These are phyloP conservation scores for Phaeophleospora eucalypticola DNA, from an alignment of 2,329 filamentous ascomycete genomes.

Conservation along the genomic window DNA sequence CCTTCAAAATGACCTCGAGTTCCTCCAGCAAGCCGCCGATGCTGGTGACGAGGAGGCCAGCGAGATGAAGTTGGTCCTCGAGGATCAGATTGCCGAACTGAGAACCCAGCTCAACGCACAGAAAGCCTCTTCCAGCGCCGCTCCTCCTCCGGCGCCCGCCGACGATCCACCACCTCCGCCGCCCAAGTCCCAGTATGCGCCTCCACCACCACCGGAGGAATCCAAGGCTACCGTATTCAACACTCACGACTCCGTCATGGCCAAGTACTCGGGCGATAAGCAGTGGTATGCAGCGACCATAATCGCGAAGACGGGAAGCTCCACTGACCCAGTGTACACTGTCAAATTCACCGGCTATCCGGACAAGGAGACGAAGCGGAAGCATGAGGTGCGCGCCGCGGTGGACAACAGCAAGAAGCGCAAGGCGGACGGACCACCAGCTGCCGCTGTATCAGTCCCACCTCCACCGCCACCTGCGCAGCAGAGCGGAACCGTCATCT, in stretches of 20 bases:
- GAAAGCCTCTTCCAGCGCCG: slow-evolving; percentile 32
- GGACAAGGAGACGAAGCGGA: slow-evolving; percentile 71
- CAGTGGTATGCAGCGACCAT: slow-evolving; percentile 89
- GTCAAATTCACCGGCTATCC: slow-evolving; percentile 91
- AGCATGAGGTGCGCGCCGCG: slow-evolving; percentile 78
- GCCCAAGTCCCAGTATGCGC: slow-evolving; percentile 56
- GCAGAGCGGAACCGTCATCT: slow-evolving; percentile 54
- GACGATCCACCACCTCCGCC: slow-evolving; percentile 23
- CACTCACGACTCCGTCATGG: slow-evolving; percentile 85
- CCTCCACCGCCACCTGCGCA: slow-evolving; percentile 39
- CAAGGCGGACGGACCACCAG: slow-evolving; percentile 74
- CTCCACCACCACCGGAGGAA: slow-evolving; percentile 35
- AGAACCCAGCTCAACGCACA: slow-evolving; percentile 78
- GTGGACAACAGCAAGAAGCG: slow-evolving; percentile 53
- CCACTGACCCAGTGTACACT: slow-evolving; percentile 84
- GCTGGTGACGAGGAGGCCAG: slow-evolving; percentile 71
- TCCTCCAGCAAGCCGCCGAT: slow-evolving; percentile 24
- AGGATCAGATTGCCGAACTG: slow-evolving; percentile 73
- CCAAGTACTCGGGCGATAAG: slow-evolving; percentile 90
- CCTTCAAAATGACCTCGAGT: slow-evolving; percentile 28
- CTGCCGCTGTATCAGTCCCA: slow-evolving; percentile 30
- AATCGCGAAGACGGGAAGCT: slow-evolving; percentile 87
- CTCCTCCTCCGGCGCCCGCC: slow-evolving; percentile 43
- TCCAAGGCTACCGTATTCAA: slow-evolving; percentile 58
- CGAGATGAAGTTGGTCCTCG: slow-evolving; percentile 73